phyloP scores from a whole-genome alignment of 2,329 filamentous ascomycete species.

The Penicillium sp. region DNA sequence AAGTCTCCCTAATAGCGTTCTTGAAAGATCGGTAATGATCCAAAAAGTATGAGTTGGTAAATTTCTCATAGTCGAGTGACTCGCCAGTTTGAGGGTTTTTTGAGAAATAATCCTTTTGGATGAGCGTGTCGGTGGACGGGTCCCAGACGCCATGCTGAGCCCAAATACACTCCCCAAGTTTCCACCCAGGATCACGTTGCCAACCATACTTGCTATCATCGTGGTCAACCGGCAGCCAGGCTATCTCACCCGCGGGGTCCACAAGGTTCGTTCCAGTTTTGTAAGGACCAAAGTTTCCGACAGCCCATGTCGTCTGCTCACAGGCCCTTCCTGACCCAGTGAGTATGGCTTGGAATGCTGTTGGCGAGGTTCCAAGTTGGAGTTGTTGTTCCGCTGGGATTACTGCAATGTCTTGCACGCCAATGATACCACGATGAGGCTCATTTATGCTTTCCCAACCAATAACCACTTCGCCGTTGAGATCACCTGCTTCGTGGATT shows the following conservation, averaged over 20 bases:
- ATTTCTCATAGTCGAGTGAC: constrained; percentile 72
- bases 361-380: constrained; percentile 89
- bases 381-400: constrained; percentile 85
- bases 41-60: constrained; percentile 90
- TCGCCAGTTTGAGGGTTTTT: constrained; percentile 72
- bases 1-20: constrained; percentile 68
- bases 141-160: constrained; percentile 97
- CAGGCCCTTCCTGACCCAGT: constrained; percentile 87
- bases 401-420: constrained; percentile 72
- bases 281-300: constrained; percentile 87
- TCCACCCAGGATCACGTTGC: constrained; percentile 84
- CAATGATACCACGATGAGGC: constrained; percentile 82
- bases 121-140: constrained; percentile 66
- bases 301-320: constrained; percentile 88
- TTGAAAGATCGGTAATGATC: constrained; percentile 74
- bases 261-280: constrained; percentile 79
- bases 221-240: constrained; percentile 79
- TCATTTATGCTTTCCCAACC: constrained; percentile 98
- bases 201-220: constrained; percentile 87
- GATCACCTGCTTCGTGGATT: constrained; percentile 83
- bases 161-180: constrained; percentile 91
- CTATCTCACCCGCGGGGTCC: constrained; percentile 78
- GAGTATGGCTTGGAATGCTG: constrained; percentile 88
- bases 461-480: constrained; percentile 81
- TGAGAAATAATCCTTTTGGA: constrained; percentile 84